Base-by-base conservation (phyloP, 345 rosid genomes). In the Laguncularia racemosa region DNA sequence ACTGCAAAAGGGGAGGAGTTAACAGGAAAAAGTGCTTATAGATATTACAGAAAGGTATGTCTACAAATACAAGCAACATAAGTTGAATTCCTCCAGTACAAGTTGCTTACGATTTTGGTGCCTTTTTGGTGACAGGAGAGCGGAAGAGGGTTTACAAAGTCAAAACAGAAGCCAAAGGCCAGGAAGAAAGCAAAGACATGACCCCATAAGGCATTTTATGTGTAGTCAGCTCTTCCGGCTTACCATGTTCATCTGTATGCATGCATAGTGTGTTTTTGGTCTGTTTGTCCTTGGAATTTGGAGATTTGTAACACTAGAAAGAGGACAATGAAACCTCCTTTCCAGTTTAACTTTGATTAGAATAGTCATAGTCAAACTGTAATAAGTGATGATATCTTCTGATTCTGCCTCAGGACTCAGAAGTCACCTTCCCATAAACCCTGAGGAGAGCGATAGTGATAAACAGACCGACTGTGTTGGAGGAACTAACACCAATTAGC, bases 21-120 rank as follows among this genome's bases (percentile, higher is more conserved):
- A 65, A 60, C 96, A 0, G 99, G 99, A 55, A 83, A 59, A 65
- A 64, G 69, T 51, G 99, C 97, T 40, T 89, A 89, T 70, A 84
- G 85, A 70, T 74, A 71, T 52, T 89, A 81, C 75, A 75, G 69
- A 78, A 93, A 81, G 95, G 98, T 86, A 72, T 17, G 20, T 2
- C 6, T 3, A 20, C 20, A 58, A 16, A 5, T 20, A 20, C 14
- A 2, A 14, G 45, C 11, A 47, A 45, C 38, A 14, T n/a, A 13
- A 2, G 5, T 45, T 18, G 11, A 2, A 18, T 19, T 23, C 10
- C 16, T 14, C 7, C 10, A 14, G 38, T 50, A 46, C 15, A 23
- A 28, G 33, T 38, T 13, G 18, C 17, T 43, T 18, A 51, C 20
- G 12, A 2, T 46, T 18, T n/a, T 12, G 16, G 54, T 46, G 28